Base-by-base conservation (phyloP, 805 yeast species). In the Ogataea corticis region DNA sequence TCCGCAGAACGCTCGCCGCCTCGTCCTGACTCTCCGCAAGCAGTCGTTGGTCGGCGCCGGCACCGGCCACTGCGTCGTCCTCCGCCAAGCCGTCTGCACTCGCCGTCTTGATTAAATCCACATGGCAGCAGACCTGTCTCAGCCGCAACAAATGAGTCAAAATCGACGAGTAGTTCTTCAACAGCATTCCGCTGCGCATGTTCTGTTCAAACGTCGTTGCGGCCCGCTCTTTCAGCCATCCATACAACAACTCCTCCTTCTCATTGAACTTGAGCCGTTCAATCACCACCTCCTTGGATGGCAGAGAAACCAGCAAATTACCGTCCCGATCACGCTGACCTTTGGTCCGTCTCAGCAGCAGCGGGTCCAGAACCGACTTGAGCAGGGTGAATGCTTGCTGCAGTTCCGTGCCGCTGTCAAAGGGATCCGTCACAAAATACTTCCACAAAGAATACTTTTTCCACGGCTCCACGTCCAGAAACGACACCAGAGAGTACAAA, bases 91-190 rank as follows among this genome's bases (percentile, higher is more conserved):
- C 39, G 38, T 79, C 84, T 10, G 35, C 19, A 27, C 49, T 44
- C 3, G 52, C 28, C 2, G 49, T 29, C 3, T 76, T 74, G 1
- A 90, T 76, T 45, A 91, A 68, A 43, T 79, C 80, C 14, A 85
- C 75, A 61, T 92, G 97, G 58, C 96, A 89, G 61, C 97, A 92
- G 0, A 85, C 77, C 62, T 92, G 98, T 48, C 98, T 73, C 31
- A 92, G 71, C 45, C 98, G 72, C 51, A 92, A 65, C 42, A 92
- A 84, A 59, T 87, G 94, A 2, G 94, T 84, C 53, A 92, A 69
- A 54, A 92, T 87, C 23, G 86, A 81, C 2, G 94, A 80, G 62
- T 87, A 92, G 44, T 78, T 79, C 50, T 79, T 82, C 53, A 87
- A 62, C n/a, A 86, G 66, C 48, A 82, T 78, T 4, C 96, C 97